Percentiles rank a stretch among this genome's conserved stretches.
These are phyloP conservation scores for Pouteria glomerata DNA, from an alignment of 148 eudicot species.

Conservation along the genomic window DNA sequence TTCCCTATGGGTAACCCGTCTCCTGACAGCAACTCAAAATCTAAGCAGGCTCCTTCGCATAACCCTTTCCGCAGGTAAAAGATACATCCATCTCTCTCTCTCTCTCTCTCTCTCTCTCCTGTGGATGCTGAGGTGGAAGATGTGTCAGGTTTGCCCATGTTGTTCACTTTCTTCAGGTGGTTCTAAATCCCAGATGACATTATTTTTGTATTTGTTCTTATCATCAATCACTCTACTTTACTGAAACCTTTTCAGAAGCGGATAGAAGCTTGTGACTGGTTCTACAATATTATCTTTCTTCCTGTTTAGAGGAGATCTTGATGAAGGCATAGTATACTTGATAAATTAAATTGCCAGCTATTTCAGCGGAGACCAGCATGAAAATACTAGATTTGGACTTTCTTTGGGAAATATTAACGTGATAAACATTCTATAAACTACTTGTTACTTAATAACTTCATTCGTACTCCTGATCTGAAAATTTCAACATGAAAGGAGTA, in stretches of 20 bases:
- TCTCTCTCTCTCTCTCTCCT: neutral
- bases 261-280: neutral
- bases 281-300: neutral
- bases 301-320: neutral
- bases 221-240: neutral
- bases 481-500: neutral
- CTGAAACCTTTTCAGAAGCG: neutral
- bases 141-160: neutral
- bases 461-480: neutral
- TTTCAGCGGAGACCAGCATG: neutral
- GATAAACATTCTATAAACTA: neutral
- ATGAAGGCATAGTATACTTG: neutral
- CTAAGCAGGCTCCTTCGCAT: constrained; percentile 31
- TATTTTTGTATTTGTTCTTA: neutral
- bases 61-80: constrained; percentile 44
- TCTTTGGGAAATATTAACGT: neutral
- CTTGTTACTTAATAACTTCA: neutral
- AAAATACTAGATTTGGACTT: neutral
- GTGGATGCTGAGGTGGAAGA: neutral
- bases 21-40: constrained; percentile 41
- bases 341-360: neutral
- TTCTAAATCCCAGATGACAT: neutral
- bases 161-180: neutral
- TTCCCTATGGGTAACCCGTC: too few species aligned
- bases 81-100: constrained; percentile 3